Percentiles rank a stretch among this genome's conserved stretches.
phyloP scores from a whole-genome alignment of 2,329 filamentous ascomycete genomes.

The Neopestalotiopsis clavispora region DNA sequence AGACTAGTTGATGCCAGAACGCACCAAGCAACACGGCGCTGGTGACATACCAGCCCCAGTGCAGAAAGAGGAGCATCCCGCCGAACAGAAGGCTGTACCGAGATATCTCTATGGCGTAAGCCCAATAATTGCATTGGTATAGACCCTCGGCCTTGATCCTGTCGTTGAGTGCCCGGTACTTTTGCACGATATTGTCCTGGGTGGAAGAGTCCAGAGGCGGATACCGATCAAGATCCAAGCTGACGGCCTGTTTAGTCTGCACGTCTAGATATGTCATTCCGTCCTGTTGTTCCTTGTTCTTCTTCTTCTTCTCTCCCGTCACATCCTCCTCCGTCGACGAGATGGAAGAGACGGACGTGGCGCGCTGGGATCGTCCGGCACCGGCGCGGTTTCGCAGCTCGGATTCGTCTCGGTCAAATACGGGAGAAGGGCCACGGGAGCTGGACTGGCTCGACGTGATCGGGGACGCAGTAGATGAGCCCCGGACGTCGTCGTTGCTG shows the following conservation, averaged over 20 bases:
- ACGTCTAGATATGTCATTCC: constrained; percentile 72
- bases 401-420: constrained; percentile 50
- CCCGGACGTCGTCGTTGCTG: constrained; percentile 28
- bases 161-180: constrained; percentile 80
- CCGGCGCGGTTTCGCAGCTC: constrained; percentile 36
- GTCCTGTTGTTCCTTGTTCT: constrained; percentile 31
- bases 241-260: constrained; percentile 75
- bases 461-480: constrained; percentile 26
- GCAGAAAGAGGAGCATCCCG: constrained; percentile 66
- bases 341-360: constrained; percentile 64
- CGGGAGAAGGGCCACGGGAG: constrained; percentile 57
- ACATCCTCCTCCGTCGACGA: constrained; percentile 54
- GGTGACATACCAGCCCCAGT: constrained; percentile 67
- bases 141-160: constrained; percentile 76
- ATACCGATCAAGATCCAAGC: constrained; percentile 79
- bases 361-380: constrained; percentile 28
- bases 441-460: constrained; percentile 53
- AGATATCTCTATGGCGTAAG: constrained; percentile 75
- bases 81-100: constrained; percentile 74
- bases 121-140: constrained; percentile 82
- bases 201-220: constrained; percentile 75
- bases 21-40: constrained; percentile 79
- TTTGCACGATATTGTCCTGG: constrained; percentile 76
- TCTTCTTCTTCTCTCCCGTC: too few relatives aligned
- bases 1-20: constrained; percentile 94